These are phyloP conservation scores for Paecilomyces fulvus DNA, from an alignment of 2,329 filamentous ascomycete species.

Conservation along the genomic window DNA sequence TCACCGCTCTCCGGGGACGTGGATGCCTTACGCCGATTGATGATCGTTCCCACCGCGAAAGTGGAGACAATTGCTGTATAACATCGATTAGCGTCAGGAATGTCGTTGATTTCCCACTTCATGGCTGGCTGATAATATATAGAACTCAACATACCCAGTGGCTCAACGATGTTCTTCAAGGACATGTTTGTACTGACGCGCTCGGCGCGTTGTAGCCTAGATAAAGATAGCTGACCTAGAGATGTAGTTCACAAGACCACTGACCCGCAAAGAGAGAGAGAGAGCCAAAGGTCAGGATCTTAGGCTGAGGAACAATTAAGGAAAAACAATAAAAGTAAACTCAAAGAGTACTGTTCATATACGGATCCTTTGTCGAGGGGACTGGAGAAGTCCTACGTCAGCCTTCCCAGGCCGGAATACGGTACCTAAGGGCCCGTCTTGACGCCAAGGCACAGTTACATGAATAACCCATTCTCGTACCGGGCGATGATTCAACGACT, in stretches of 20 bases:
- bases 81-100: not conserved
- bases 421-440: not conserved
- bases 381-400: not conserved
- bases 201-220: not conserved
- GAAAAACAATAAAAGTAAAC: not conserved
- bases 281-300: not conserved
- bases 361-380: not conserved
- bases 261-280: not conserved
- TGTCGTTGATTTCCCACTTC: not conserved
- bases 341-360: not conserved
- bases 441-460: not conserved
- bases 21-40: not conserved
- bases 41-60: not conserved
- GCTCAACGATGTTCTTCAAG: not conserved
- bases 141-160: not conserved
- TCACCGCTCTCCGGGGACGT: not conserved
- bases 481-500: not conserved
- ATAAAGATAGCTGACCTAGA: not conserved
- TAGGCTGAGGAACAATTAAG: not conserved
- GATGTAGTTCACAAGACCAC: not conserved
- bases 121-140: not conserved
- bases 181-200: not conserved
- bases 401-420: not conserved
- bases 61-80: not conserved
- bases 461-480: not conserved